Evolutionary conservation across 2,329 filamentous ascomycete genomes (phyloP).

Genomic region (Penicillium verrucosum): DNA sequence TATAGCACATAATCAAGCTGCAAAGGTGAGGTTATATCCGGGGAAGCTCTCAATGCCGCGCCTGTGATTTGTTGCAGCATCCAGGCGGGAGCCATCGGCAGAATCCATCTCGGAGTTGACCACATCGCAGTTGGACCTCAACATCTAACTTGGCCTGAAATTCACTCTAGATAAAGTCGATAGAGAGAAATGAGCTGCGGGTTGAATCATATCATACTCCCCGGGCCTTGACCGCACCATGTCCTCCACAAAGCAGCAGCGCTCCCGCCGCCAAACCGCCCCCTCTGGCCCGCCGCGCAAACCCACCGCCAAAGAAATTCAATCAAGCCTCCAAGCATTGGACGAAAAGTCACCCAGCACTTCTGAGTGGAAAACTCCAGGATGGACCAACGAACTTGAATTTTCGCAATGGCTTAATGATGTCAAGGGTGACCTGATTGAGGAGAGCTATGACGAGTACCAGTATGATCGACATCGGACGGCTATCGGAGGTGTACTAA

Average conservation of each 20-base stretch:
- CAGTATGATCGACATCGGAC: conserved; percentile 49
- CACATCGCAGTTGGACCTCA: conserved; percentile 16
- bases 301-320: conserved; percentile 22
- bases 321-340: conserved; percentile 15
- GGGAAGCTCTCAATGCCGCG: conserved; percentile 14
- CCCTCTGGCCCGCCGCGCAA: conserved; percentile 34
- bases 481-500: conserved; percentile 9
- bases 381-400: conserved; percentile 52
- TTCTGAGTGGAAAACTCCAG: conserved; percentile 9
- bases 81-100: conserved; percentile 33
- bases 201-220: background rate
- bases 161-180: background rate
- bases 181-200: conserved; percentile 9
- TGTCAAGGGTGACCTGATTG: conserved; percentile 65
- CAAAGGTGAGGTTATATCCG: conserved; percentile 4
- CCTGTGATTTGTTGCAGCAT: conserved; percentile 26
- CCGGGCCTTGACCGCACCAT: conserved; percentile 18
- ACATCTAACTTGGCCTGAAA: background rate
- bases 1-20: conserved; percentile 4
- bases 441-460: conserved; percentile 82
- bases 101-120: conserved; percentile 32
- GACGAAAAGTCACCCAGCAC: conserved; percentile 5
- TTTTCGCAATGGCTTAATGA: conserved; percentile 58
- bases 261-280: conserved; percentile 38
- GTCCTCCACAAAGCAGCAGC: conserved; percentile 31